A percentile compares a stretch with the other conserved stretches of the same genome.
These are phyloP conservation scores for Ophiocytium majus DNA, from an alignment of 352 stramenopile species.

Conservation along the genomic window DNA sequence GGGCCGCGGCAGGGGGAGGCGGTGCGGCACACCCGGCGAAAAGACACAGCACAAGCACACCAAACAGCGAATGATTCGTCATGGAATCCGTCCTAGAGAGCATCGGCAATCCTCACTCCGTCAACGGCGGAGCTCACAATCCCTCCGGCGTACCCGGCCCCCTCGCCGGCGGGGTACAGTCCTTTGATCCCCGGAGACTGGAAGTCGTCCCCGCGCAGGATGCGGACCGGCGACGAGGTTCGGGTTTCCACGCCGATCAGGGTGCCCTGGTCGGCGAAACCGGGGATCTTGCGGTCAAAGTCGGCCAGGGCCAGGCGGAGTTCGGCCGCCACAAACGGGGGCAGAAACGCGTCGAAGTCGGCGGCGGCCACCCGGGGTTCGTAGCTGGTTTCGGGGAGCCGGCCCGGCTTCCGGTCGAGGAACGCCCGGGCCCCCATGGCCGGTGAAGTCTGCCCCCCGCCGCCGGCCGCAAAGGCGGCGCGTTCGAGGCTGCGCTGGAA, in stretches of 20 bases:
- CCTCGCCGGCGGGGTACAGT: slow-evolving; percentile 66
- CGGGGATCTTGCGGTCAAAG: too few relatives aligned
- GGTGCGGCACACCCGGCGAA: too few relatives aligned
- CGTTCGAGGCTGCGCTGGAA: not conserved
- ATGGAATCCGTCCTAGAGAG: too few relatives aligned
- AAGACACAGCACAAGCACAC: too few relatives aligned
- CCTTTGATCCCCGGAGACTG: not conserved
- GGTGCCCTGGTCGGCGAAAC: not conserved
- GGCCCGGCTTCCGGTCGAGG: too few relatives aligned
- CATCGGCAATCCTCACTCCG: slow-evolving; percentile 63
- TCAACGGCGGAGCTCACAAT: slow-evolving; percentile 71
- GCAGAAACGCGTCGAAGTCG: too few relatives aligned
- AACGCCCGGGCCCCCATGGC: not conserved
- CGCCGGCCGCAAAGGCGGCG: not conserved
- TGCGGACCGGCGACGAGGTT: not conserved
- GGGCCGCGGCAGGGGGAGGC: too few relatives aligned
- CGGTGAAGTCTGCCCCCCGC: not conserved
- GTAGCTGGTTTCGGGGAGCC: too few relatives aligned
- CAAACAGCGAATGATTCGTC: too few relatives aligned
- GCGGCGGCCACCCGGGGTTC: too few relatives aligned
- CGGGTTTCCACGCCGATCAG: not conserved
- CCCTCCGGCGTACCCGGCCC: slow-evolving; percentile 69
- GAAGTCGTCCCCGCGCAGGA: not conserved
- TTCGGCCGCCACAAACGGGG: too few relatives aligned
- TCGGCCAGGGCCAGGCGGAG: too few relatives aligned